Evolutionary conservation across 306 rosid genomes (phyloP), one percentile per base, ranked within the genome.

Genomic region (Quercus variabilis): DNA sequence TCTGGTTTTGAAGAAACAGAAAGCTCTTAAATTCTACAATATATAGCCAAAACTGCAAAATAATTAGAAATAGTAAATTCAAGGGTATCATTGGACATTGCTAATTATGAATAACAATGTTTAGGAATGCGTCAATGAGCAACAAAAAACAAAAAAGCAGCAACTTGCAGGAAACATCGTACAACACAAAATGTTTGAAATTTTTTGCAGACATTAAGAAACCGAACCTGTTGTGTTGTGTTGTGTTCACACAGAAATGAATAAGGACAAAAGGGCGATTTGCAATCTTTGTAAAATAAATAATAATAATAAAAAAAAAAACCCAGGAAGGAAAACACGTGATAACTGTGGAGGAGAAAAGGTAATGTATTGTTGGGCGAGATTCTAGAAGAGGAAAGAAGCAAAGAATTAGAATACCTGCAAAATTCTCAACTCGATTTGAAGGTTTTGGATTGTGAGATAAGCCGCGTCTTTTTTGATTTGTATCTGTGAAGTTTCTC

Each of bases 321-420:
- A 74, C 46, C 71, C 35, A 31, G 77, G 49, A 31, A 56, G 71
- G 19, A 41, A 63, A 63, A 64, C 26, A 72, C 62, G 75, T 13
- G 70, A 8, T 49, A 78, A 23, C 20, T 79, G 46, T 1, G 46
- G 71, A 69, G 46, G 71, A 69, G 46, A 52, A 78, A 84, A 80
- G 86, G 65, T 52, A 20, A 10, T 38, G 46, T 49, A 49, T 11
- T 33, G 11, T 31, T 58, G 38, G 9, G 20, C n/a, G 7, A 74
- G 73, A 84, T 71, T 84, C 79, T 64, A 59, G 79, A 73, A 17
- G 74, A 17, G 52, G 46, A 21, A 26, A 46, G 85, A 88, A 88
- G 91, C 54, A 83, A 90, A 54, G 86, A 88, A 88, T 86, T 67
- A 19, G 72, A 67, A 67, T 67, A 80, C 51, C 69, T 19, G 64